These are phyloP conservation scores for Trametes polyzona DNA, from an alignment of 1,284 basidiomycete genomes.

Conservation along the genomic window DNA sequence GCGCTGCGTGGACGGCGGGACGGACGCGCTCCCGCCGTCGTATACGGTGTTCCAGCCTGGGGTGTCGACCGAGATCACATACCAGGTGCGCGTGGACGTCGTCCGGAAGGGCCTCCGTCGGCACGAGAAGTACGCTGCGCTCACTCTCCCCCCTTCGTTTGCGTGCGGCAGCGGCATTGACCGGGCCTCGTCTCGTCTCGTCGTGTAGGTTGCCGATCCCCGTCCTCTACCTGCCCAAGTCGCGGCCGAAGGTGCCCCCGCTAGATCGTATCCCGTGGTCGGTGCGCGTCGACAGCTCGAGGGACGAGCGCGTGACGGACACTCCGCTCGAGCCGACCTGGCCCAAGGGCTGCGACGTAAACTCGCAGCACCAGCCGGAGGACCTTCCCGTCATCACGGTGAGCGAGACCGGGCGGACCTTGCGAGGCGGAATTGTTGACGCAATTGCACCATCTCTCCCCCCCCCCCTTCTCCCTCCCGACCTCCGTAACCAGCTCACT, in stretches of 20 bases:
- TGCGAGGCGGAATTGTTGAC: constrained; percentile 4
- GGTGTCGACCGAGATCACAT: constrained; percentile 43
- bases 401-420: constrained; percentile 4
- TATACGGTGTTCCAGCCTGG: constrained; percentile 42
- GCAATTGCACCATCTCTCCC: too few species aligned
- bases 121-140: constrained; percentile 45
- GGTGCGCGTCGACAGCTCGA: constrained; percentile 11
- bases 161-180: constrained; percentile 8
- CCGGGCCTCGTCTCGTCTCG: constrained; percentile 3
- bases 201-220: constrained; percentile 20
- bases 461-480: neutral
- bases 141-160: neutral
- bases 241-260: constrained; percentile 40
- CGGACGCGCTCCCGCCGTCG: constrained; percentile 44
- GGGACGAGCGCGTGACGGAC: constrained; percentile 8
- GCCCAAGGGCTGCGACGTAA: constrained; percentile 17
- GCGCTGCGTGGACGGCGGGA: constrained; percentile 33
- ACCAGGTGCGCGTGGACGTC: constrained; percentile 45
- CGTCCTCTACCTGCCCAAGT: constrained; percentile 43
- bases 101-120: constrained; percentile 45
- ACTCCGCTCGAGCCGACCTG: constrained; percentile 35
- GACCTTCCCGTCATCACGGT: constrained; percentile 32
- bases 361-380: neutral
- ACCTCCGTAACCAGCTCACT: constrained; percentile 37
- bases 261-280: constrained; percentile 31